Percentiles rank a stretch among this genome's conserved stretches.
These are phyloP conservation scores for Piromyces finnis DNA, from an alignment of 192 early-diverging fungal species.

Conservation along the genomic window DNA sequence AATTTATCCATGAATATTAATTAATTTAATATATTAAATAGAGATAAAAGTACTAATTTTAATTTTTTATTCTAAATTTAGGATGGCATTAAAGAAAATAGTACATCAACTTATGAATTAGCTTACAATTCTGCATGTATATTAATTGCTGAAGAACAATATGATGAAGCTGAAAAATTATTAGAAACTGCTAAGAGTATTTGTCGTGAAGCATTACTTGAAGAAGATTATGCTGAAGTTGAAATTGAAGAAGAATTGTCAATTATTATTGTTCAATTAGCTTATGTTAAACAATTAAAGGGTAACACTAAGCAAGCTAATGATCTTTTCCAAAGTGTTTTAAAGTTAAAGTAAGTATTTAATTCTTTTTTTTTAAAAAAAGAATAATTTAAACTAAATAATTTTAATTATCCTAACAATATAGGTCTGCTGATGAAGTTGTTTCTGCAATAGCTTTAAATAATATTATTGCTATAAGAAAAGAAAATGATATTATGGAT, in stretches of 20 bases:
- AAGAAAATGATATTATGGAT: constrained; percentile 37
- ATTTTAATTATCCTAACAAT: too few species aligned
- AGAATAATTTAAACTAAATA: too few species aligned
- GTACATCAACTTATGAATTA: constrained; percentile 34
- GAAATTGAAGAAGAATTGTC: constrained; percentile 47
- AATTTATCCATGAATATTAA: too few species aligned
- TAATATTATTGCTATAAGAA: constrained; percentile 37
- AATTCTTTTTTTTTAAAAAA: too few species aligned
- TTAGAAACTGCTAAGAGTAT: constrained; percentile 37
- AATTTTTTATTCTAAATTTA: too few species aligned
- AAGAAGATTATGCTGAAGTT: constrained; percentile 34
- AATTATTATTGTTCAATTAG: constrained; percentile 40
- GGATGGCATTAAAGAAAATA: constrained; percentile 9
- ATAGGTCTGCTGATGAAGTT: constrained; percentile 27
- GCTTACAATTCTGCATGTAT: constrained; percentile 47
- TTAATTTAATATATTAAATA: too few species aligned
- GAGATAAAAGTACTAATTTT: too few species aligned
- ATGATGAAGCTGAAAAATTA: constrained; percentile 23
- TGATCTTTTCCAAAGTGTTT: constrained; percentile 34
- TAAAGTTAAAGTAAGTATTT: constrained; percentile 29
- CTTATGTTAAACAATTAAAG: constrained; percentile 45
- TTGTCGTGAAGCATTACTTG: constrained; percentile 22
- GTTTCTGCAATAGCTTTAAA: constrained; percentile 47
- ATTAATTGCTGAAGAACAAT: constrained; percentile 27
- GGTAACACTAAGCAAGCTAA: constrained; percentile 25